phyloP scores from a whole-genome alignment of 768 basidiomycete genomes.

The Lentinus tigrinus region DNA sequence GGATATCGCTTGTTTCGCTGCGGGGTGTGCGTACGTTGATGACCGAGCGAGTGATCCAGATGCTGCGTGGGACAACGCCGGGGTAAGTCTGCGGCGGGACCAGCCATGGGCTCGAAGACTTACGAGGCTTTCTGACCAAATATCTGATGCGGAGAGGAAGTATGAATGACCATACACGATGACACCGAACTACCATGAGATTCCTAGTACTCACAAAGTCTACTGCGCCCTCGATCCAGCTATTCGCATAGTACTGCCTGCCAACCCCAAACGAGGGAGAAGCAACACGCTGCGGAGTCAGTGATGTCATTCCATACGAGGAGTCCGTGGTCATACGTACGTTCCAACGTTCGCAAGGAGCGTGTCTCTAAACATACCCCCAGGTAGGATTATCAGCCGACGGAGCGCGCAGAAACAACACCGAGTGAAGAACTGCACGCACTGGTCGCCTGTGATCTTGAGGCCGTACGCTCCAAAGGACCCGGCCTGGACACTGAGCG shows the following conservation, averaged over 20 bases:
- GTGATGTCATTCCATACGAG: background rate
- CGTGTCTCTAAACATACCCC: constrained; percentile 14
- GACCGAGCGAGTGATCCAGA: constrained; percentile 23
- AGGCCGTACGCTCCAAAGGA: constrained; percentile 22
- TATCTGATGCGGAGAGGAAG: constrained; percentile 17
- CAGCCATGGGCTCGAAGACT: background rate
- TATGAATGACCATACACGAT: too few relatives aligned
- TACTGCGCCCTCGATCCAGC: constrained; percentile 25
- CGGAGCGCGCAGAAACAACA: background rate
- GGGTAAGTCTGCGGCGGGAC: background rate
- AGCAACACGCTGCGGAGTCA: background rate
- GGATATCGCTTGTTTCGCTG: too few relatives aligned
- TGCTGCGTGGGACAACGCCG: constrained; percentile 2
- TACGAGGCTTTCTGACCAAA: constrained; percentile 24
- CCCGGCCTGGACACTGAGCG: constrained; percentile 19
- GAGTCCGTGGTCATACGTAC: background rate
- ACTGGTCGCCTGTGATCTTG: constrained; percentile 23
- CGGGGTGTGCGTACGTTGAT: constrained; percentile 17
- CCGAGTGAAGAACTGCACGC: background rate
- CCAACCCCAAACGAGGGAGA: too few relatives aligned
- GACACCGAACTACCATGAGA: too few relatives aligned
- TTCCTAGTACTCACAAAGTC: constrained; percentile 25
- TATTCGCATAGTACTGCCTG: constrained; percentile 22
- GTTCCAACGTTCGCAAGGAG: constrained; percentile 5
- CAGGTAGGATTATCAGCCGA: background rate